A percentile compares a stretch with the other conserved stretches of the same genome.
phyloP scores from a whole-genome alignment of 306 rosid genomes.

The Vicia villosa region DNA sequence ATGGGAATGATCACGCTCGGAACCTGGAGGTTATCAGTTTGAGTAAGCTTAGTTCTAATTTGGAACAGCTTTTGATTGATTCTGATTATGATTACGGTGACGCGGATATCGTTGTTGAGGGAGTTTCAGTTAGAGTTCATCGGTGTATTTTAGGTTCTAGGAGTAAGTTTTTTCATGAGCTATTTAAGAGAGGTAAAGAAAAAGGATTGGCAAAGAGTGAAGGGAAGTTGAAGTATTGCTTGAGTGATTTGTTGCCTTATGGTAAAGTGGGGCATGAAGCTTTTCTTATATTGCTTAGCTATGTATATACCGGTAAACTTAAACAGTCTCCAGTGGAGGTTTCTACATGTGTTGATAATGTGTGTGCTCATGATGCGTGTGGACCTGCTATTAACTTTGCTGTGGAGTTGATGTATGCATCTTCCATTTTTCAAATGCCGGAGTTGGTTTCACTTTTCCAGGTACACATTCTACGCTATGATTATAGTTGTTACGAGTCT shows the following conservation, averaged over 20 bases:
- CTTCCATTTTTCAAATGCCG: conserved; percentile 76
- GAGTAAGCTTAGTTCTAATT: conserved; percentile 69
- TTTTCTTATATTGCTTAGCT: conserved; percentile 63
- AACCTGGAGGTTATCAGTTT: conserved; percentile 77
- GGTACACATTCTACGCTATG: conserved; percentile 49
- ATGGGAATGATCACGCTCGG: conserved; percentile 50
- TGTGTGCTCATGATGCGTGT: conserved; percentile 82
- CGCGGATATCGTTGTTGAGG: conserved; percentile 70
- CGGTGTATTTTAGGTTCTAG: conserved; percentile 81
- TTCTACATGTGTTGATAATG: conserved; percentile 81
- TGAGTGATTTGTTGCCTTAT: conserved; percentile 73
- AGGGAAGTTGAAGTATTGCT: conserved; percentile 62
- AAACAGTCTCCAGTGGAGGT: conserved; percentile 74
- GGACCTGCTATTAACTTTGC: conserved; percentile 88
- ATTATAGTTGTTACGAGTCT: background rate
- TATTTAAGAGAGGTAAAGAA: conserved; percentile 59
- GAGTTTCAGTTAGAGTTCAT: conserved; percentile 61
- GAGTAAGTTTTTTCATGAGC: conserved; percentile 72
- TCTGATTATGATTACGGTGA: conserved; percentile 71
- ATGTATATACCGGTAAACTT: conserved; percentile 82
- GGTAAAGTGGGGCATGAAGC: conserved; percentile 82
- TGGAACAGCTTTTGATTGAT: conserved; percentile 80
- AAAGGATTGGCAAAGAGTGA: conserved; percentile 47
- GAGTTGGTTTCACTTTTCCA: conserved; percentile 81
- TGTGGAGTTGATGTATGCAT: conserved; percentile 93